Evolutionary conservation across 768 basidiomycete species (phyloP), one percentile per base, ranked within the genome.

Genomic region (Dacryopinax spathularia): DNA sequence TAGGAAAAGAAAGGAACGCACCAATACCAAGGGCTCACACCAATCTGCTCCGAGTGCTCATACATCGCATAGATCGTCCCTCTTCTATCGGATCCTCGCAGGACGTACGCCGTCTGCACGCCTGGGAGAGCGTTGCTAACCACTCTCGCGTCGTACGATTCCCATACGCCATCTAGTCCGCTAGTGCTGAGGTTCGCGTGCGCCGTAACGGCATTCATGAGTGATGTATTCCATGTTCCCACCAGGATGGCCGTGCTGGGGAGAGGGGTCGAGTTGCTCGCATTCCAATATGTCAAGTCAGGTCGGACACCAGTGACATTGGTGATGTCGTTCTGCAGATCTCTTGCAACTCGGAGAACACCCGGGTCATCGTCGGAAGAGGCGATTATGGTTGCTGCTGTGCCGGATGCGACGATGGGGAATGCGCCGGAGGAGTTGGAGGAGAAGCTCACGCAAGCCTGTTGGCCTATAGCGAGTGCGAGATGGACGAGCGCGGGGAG

Each of bases 41-140:
- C 85, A 69, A 86, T 82, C 69, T 86, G 85, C 69, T 87, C 85
- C 10, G 82, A 83, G 64, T 84, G 81, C 69, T 85, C 84, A 68
- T 87, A 86, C 33, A 87, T 68, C 1, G 78, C 83, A 68, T 78
- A 87, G 33, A 87, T 84, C 0, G 84, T 83, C 9, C 85, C 86
- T 41, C 86, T 75, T 71, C 85, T 83, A 71, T 88, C 86, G 1
- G 83, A 77, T 10, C 86, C 86, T 65, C 84, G 78, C 60, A 89
- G 80, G 39, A 88, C 81, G 72, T 87, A 84, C 33, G 83, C 86
- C 60, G 78, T 79, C 29, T 75, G 71, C 22, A 86, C 77, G 3
- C 82, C 84, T 35, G 82, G 79, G 1, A 84, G 72, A 5, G 84
- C 83, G 63, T 82, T 80, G 37, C 76, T 72, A 4, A 85, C 82